Evolutionary conservation across 805 yeast genomes (phyloP), one percentile per base, ranked within the genome.

Genomic region (Metschnikowia continentalis): DNA sequence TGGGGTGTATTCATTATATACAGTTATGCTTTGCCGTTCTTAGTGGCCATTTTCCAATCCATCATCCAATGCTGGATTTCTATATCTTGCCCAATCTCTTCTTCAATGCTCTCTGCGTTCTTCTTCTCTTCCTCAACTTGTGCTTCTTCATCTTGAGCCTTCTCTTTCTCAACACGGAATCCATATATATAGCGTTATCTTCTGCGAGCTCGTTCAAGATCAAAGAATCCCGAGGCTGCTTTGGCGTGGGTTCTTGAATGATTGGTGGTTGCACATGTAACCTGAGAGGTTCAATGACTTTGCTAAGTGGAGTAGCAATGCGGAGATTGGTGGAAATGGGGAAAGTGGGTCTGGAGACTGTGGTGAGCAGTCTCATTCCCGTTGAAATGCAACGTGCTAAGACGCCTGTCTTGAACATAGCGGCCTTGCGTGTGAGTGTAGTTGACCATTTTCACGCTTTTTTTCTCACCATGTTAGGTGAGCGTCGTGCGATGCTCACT

Each of bases 121-220:
- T 90, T 82, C 97, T 87, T 81, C 98, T 88, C 85, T 94, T 94
- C 76, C 94, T 87, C 68, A 90, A 79, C 77, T 94, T 94, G 73
- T 94, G 99, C 67, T 91, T 89, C 82, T 92, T 94, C 97, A 94
- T 94, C 79, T 90, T 92, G 69, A 88, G 82, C 72, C 88, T 82
- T 75, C 99, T 84, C 66, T 88, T 88, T 69, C 94, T 80, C 69
- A 84, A 71, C 35, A 88, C 95, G 11, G 90, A 84, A 61, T 87
- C 90, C 60, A 80, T 64, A 54, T 74, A 62, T 61, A 81, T 61
- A 23, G 74, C 69, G 48, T 65, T 63, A 51, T 64, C 70, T n/a
- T 39, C 47, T 3, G 35, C 42, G 4, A 30, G 49, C 26, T 50
- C 49, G 17, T 15, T 17, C 15, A 22, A 32, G 20, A 36, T 30